Base-by-base conservation (phyloP, 371 early-diverging fungal species). In the Chytridium lagenaria region DNA sequence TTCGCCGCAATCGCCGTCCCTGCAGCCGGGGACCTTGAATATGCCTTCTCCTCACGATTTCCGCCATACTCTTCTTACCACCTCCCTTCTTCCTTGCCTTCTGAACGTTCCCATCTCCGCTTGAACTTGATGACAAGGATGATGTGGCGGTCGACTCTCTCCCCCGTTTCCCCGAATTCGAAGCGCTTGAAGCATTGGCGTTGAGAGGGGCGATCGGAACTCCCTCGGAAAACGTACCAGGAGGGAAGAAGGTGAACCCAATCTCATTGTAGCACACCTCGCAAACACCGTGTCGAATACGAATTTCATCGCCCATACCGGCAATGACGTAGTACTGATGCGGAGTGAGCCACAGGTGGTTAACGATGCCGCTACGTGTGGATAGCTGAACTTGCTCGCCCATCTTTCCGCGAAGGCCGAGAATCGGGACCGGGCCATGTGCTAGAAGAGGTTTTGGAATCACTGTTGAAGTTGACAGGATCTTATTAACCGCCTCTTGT, bases 241-340 rank as follows among this genome's bases (percentile, higher is more conserved):
- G 68, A 0, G 59, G 51, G 63, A 68, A 73, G 50, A 73, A 73
- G 1, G 67, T 44, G 44, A 33, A 68, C 50, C 69, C 74, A 38
- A 73, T 73, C 63, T 73, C 74, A 2, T 55, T 59, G 49, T 68
- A 68, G 59, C 74, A 73, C 7, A 73, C 74, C 52, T 73, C 74
- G 59, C 74, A 73, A 1, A 73, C 64, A 23, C 74, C 69, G 65
- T 73, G 69, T 7, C 37, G 44, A 40, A 73, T 73, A 5, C 33
- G 36, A 40, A 39, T 51, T 2, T 57, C 50, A 39, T 69, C 74
- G 36, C 37, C 52, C 50, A 59, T 19, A 2, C 59, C 51, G 1
- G 69, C 68, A 10, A 73, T 51, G 33, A 67, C 55, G 38, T 72
- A 72, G 57, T 72, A 72, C 31, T 57, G 59, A 33, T 72, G 68